A percentile compares a stretch with the other conserved stretches of the same genome.
Evolutionary conservation across 805 yeast genomes (phyloP).

Genomic region (Saccharomycopsis sp.): DNA sequence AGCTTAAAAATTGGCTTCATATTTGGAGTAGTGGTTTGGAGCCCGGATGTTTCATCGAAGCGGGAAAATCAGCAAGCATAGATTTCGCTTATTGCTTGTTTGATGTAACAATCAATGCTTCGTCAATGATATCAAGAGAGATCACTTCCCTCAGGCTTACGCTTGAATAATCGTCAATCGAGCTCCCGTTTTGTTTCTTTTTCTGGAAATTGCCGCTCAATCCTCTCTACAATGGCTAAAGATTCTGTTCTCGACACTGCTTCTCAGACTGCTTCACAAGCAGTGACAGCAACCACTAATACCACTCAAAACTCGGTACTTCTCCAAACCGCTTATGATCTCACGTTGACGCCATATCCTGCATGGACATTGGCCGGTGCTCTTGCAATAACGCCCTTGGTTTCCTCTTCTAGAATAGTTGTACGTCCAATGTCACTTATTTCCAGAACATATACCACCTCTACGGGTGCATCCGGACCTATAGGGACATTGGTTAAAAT

Average conservation of each 20-base stretch:
- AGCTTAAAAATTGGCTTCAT: not conserved
- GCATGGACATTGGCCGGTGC: constrained; percentile 36
- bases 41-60: not conserved
- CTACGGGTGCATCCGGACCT: constrained; percentile 44
- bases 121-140: too few relatives aligned
- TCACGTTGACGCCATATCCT: constrained; percentile 40
- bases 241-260: not conserved
- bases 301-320: not conserved
- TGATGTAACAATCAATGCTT: too few relatives aligned
- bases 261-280: not conserved
- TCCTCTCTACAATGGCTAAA: constrained; percentile 1
- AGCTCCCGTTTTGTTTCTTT: too few relatives aligned
- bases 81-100: too few relatives aligned
- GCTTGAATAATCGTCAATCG: too few relatives aligned
- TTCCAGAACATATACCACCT: constrained; percentile 29
- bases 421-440: constrained; percentile 16
- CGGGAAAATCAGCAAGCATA: not conserved
- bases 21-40: not conserved
- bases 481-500: constrained; percentile 16
- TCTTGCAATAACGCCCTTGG: constrained; percentile 33
- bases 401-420: constrained; percentile 28
- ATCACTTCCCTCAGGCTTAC: too few relatives aligned
- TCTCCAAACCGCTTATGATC: constrained; percentile 23
- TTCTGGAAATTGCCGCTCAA: too few relatives aligned
- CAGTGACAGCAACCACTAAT: not conserved